Base-by-base conservation (phyloP, 805 yeast genomes). In the Candida awuae region DNA sequence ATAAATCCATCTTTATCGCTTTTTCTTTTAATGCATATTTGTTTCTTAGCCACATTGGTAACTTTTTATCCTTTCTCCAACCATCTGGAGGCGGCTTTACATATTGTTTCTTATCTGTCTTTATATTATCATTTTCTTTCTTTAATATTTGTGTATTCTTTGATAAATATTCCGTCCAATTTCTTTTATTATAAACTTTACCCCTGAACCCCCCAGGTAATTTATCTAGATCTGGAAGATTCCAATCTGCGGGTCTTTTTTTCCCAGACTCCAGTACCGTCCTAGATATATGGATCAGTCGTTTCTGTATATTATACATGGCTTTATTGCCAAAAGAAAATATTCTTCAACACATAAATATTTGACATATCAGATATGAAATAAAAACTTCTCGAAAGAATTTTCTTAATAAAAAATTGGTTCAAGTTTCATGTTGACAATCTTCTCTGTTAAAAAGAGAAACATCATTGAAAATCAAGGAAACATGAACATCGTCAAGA, bases 1-100 rank as follows among this genome's bases (percentile, higher is more conserved):
- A 69, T 85, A 94, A 80, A 20, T 63, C 64, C 19, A 66, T 51
- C 6, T 71, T 71, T 4, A 77, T 66, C 39, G 81, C 72, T 50
- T 85, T 77, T 50, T 74, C 79, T 37, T 65, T 62, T 19, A 82
- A 45, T 0, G 92, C 75, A 48, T 69, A 70, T 49, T 78, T 78
- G 48, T 86, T 77, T 48, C 78, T 71, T 48, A 73, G 63, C 92
- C 95, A 88, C 26, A 69, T 75, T 1, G 84, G 81, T n/a, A 64
- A 61, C 41, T 45, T 50, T 32, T 41, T 52, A 39, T 53, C 55
- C 32, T 51, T 53, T 38, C 73, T 59, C 82, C 76, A 75, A 41
- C 59, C 58, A 29, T 48, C 47, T 2, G 81, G 81, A 4, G 68
- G 65, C n/a, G 56, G 42, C 22, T 44, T 51, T 3, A 41, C n/a